Base-by-base conservation (phyloP, 2,329 filamentous ascomycete genomes). In the Delphinella strobiligena region DNA sequence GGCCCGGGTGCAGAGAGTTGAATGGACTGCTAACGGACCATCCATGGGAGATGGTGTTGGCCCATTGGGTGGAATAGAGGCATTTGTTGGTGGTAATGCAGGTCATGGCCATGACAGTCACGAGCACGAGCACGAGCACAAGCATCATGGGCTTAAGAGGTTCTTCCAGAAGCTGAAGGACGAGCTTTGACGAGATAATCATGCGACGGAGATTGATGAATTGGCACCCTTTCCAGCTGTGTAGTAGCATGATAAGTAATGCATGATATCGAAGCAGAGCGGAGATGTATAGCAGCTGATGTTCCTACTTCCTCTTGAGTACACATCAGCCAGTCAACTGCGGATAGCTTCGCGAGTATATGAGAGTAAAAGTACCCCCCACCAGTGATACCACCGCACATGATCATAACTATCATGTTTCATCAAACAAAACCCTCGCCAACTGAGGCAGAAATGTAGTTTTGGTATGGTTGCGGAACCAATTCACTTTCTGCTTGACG, bases 1-100 rank as follows among this genome's bases (percentile, higher is more conserved):
- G 46, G 64, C 62, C 37, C 54, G 65, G 16, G 51, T 63, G 43
- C 66, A 67, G 55, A 55, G 63, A 33, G 62, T 68, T 10, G 30
- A 43, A 9, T 62, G 55, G 46, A 51, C 43, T 2, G 33, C 49
- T 1, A 48, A 56, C 0, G 62, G 63, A 0, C 63, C 64, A 4
- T 59, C 54, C 36, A 66, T 67, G 64, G 63, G 63, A 0, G 54
- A 49, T 3, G 54, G 52, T 5, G 57, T 64, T 34, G 64, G 63
- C 1, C 38, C 50, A 24, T 52, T 55, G 29, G 60, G 58, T 34
- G 45, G 27, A 7, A 19, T 16, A 3, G 37, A 37, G 30, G 15
- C 19, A n/a, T 19, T 16, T n/a, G 34, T 41, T 14, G 35, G 36
- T 4, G 39, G 39, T 14, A 41, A 31, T 9, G 33, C 15, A 17